Base-by-base conservation (phyloP, 495 filamentous ascomycete genomes). In the Penicillium crystallinum region DNA sequence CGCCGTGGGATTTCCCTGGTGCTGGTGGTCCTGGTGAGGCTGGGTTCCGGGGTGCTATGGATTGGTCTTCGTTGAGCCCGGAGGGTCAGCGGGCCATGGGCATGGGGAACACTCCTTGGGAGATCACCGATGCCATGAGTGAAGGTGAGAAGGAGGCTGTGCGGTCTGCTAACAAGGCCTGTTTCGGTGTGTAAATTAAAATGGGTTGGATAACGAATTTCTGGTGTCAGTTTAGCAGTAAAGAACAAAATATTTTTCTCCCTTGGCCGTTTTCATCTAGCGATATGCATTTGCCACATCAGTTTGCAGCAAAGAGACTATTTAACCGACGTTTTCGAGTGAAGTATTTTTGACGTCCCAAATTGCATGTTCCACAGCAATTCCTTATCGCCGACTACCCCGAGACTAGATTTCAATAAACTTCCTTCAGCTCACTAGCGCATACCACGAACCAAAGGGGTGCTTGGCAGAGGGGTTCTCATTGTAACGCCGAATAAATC, bases 1-100 rank as follows among this genome's bases (percentile, higher is more conserved):
- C 73, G 11, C 65, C 77, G 64, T 61, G 86, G 85, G 36, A 81
- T 87, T 57, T 70, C 90, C 60, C 74, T 81, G 42, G 90, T 79
- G 54, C 66, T 83, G 62, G 57, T 83, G 29, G 76, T 59, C 33
- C 69, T 76, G 43, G 77, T 70, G 63, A 77, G 57, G 34, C 33
- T 3, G 73, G 71, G 2, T 76, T 73, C 53, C 49, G 70, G 40
- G 73, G 69, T 19, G 66, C 67, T 19, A 55, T 74, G 44, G 64
- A 74, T 56, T 79, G 58, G 63, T 63, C 60, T 2, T 61, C 69
- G 11, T 50, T 76, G 25, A 59, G 62, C 23, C 36, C 58, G 1
- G 72, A 79, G 6, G 86, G 81, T 1, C 60, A 76, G 35, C 79
- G 76, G 41, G 78, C 82, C 0, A 81, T 87, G 67, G 86, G 86